phyloP scores from a whole-genome alignment of 2,329 filamentous ascomycete species.

The Aspergillus puulaauensis region DNA sequence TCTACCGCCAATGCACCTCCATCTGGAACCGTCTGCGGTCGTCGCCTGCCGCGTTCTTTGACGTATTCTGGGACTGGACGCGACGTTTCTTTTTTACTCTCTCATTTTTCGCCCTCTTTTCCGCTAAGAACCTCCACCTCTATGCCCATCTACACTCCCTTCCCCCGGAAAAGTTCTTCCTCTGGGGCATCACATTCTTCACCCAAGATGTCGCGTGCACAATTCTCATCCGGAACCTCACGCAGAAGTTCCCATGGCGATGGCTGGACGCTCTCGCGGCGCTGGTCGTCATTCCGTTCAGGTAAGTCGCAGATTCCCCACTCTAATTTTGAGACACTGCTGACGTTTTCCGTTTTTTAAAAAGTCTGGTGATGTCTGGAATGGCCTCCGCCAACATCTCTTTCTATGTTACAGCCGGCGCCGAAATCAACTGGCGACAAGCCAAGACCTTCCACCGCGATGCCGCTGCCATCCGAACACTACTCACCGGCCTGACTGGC shows the following conservation, averaged over 20 bases:
- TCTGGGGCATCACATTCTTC: constrained; percentile 31
- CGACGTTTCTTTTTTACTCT: constrained; percentile 33
- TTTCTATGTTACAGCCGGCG: constrained; percentile 34
- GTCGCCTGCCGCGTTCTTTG: constrained; percentile 19
- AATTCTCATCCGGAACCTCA: constrained; percentile 23
- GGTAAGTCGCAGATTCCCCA: constrained; percentile 19
- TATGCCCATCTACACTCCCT: constrained; percentile 29
- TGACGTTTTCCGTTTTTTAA: background rate
- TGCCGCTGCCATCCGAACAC: constrained; percentile 32
- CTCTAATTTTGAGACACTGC: background rate
- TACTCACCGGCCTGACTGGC: constrained; percentile 33
- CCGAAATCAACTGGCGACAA: constrained; percentile 39
- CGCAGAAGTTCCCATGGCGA: constrained; percentile 24
- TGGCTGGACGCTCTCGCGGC: constrained; percentile 19
- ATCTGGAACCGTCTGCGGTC: constrained; percentile 11
- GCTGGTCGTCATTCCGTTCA: constrained; percentile 27
- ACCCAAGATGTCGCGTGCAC: constrained; percentile 30
- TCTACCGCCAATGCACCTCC: constrained; percentile 4
- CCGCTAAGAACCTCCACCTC: constrained; percentile 28
- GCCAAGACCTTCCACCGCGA: constrained; percentile 32
- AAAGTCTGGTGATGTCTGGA: constrained; percentile 30
- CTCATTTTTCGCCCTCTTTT: constrained; percentile 26
- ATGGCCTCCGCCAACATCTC: constrained; percentile 35
- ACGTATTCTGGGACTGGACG: constrained; percentile 27
- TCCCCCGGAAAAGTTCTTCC: constrained; percentile 20